Base-by-base conservation (phyloP, 495 filamentous ascomycete genomes). In the Annulohypoxylon bovei region DNA sequence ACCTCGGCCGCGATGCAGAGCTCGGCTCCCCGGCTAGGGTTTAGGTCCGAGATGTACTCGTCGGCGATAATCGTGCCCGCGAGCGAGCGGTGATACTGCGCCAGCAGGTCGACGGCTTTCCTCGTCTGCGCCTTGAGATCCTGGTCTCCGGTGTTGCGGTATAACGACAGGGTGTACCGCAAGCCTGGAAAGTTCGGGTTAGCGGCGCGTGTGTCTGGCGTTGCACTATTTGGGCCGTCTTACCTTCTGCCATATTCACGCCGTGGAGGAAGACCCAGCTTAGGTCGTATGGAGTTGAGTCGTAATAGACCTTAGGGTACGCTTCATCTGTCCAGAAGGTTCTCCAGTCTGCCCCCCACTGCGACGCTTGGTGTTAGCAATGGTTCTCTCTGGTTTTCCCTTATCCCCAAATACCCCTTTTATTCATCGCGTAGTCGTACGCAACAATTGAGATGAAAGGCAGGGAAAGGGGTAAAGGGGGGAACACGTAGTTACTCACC, bases 1-100 rank as follows among this genome's bases (percentile, higher is more conserved):
- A 76, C 76, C 63, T 80, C 78, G 22, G 78, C 73, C 8, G 71
- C 70, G 25, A 78, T 75, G 65, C 77, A 79, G 22, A 78, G 72
- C 74, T 81, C 70, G 30, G 75, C 73, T 1, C 77, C 75, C 22
- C 71, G 65, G 62, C 71, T 70, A 1, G 75, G 71, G 8, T 75
- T 68, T 23, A 74, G 47, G 35, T 76, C 77, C 23, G 68, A 61
- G 18, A 74, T 42, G 25, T 75, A 72, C 61, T 78, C 76, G 55
- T 78, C 76, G 4, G 70, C 76, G 6, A 76, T 46, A 20, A 78
- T 72, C 0, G 75, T 74, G 7, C 76, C 76, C 1, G 75, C 72
- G 9, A 76, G 63, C 18, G 76, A 73, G 4, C 75, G 73, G 37
- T 78, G 76, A 50, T 77, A 71, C 16, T 39, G 23, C 18, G 76